phyloP scores from a whole-genome alignment of 495 filamentous ascomycete species.

The Neurospora pannonica region DNA sequence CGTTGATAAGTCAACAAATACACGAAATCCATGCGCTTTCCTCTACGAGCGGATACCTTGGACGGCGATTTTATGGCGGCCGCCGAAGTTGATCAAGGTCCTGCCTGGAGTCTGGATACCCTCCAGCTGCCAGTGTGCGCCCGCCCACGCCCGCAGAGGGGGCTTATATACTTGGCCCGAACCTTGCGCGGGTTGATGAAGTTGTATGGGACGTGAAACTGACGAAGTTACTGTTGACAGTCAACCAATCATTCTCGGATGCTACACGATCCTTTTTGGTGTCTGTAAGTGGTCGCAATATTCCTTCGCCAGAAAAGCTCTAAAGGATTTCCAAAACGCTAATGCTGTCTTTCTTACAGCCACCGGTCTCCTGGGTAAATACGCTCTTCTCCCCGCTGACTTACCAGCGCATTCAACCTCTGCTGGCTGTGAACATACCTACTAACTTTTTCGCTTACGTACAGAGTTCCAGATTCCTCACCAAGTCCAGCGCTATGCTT shows the following conservation, averaged over 20 bases:
- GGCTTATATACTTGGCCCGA: neutral
- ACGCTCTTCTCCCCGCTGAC: no score
- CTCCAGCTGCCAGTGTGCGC: neutral
- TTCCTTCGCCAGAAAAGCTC: neutral
- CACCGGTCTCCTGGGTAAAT: constrained; percentile 53
- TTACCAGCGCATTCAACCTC: no score
- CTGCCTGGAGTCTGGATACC: neutral
- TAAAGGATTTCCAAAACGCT: neutral
- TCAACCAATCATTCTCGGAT: constrained; percentile 63
- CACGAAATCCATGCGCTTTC: neutral
- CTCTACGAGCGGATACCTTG: neutral
- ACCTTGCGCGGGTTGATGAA: neutral
- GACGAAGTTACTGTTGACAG: constrained; percentile 22
- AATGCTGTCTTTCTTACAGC: constrained; percentile 35
- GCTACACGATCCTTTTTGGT: constrained; percentile 86
- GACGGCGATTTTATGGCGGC: neutral
- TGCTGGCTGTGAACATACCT: no score
- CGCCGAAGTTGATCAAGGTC: neutral
- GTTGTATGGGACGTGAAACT: neutral
- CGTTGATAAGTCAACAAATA: constrained; percentile 10
- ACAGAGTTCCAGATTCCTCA: constrained; percentile 97
- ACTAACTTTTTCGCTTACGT: no score
- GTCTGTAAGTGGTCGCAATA: constrained; percentile 48
- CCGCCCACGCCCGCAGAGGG: neutral
- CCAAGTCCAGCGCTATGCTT: constrained; percentile 84